A percentile compares a stretch with the other conserved stretches of the same genome.
phyloP scores from a whole-genome alignment of 768 basidiomycete genomes.

The Suillus paluster region DNA sequence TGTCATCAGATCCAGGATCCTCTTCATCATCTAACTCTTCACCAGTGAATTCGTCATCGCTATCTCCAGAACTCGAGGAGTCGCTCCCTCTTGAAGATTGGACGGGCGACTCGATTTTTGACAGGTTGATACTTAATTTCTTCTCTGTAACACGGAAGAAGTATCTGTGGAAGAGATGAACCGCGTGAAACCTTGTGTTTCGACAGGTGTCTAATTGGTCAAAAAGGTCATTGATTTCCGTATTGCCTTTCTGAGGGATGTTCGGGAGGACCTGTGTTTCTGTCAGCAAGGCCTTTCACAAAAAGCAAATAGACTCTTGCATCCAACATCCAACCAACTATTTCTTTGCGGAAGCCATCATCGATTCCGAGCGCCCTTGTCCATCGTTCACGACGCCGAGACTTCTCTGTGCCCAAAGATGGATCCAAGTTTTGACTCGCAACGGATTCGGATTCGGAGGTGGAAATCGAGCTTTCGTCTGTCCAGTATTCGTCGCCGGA shows the following conservation, averaged over 20 bases:
- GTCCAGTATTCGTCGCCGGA: slow-evolving; percentile 25
- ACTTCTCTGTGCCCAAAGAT: neutral
- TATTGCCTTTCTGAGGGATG: neutral
- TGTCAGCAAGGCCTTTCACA: neutral
- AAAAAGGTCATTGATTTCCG: slow-evolving; percentile 31
- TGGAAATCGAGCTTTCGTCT: slow-evolving; percentile 17
- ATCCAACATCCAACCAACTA: slow-evolving; percentile 52
- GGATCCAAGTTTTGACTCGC: slow-evolving; percentile 14
- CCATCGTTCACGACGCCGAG: slow-evolving; percentile 18
- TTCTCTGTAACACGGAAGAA: slow-evolving; percentile 43
- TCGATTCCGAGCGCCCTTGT: slow-evolving; percentile 35
- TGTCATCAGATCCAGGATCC: neutral
- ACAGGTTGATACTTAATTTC: neutral
- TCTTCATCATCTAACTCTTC: slow-evolving; percentile 7
- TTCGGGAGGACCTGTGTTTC: slow-evolving; percentile 1
- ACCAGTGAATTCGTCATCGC: slow-evolving; percentile 12
- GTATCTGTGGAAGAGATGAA: slow-evolving; percentile 61
- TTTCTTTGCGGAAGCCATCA: slow-evolving; percentile 35
- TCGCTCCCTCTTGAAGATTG: neutral
- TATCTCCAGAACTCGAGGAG: slow-evolving; percentile 1
- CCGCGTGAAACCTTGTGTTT: slow-evolving; percentile 70
- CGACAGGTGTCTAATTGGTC: slow-evolving; percentile 59
- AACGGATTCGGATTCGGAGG: slow-evolving; percentile 22
- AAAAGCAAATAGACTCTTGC: slow-evolving; percentile 26
- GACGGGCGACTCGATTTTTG: neutral